A percentile compares a stretch with the other conserved stretches of the same genome.
Conservation (phyloP, 768 basidiomycete species). For the Coprinellus micaceus region DNA sequence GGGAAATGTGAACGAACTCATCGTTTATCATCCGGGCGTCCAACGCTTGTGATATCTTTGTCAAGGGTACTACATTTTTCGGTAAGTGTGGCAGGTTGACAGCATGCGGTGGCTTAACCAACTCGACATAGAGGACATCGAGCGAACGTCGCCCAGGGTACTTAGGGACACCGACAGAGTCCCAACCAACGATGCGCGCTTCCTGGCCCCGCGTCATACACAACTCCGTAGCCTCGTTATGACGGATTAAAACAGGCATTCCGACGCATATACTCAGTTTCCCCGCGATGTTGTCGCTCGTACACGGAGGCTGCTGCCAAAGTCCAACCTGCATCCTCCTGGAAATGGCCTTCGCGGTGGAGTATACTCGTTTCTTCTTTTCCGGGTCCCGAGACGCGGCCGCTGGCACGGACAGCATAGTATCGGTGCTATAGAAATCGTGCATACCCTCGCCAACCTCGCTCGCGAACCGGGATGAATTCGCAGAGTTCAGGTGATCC, state of each 20-base stretch:
- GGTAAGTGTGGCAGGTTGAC: slow-evolving; percentile 9
- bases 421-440: neutral
- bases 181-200: slow-evolving; percentile 24
- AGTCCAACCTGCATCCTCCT: slow-evolving; percentile 15
- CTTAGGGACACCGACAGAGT: too few species aligned
- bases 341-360: slow-evolving; percentile 20
- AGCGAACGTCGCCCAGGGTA: neutral
- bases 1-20: neutral
- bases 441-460: neutral
- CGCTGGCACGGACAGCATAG: neutral
- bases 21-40: neutral
- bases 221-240: slow-evolving; percentile 30
- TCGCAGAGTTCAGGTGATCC: slow-evolving; percentile 29
- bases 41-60: neutral
- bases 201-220: slow-evolving; percentile 35
- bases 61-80: slow-evolving; percentile 29
- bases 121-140: neutral
- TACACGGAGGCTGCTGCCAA: slow-evolving; percentile 18
- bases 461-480: slow-evolving; percentile 4
- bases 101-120: neutral
- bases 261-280: slow-evolving; percentile 27
- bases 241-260: slow-evolving; percentile 30
- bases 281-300: slow-evolving; percentile 21
- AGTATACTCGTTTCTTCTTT: neutral
- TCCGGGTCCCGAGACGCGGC: neutral